phyloP scores from a whole-genome alignment of 306 rosid species.

The Cicer cuneatum region DNA sequence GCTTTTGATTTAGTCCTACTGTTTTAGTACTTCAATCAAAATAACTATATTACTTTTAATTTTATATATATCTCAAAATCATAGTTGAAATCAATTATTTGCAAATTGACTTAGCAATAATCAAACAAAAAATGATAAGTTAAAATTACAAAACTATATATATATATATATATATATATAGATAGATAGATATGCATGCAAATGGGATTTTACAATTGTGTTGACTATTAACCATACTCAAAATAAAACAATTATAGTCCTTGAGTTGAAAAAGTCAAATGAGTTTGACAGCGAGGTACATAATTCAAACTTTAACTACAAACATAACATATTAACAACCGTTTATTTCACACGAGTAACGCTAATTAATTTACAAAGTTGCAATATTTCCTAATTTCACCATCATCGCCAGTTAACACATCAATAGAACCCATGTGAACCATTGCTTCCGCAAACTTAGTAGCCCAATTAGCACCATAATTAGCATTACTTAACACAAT shows the following conservation, averaged over 20 bases:
- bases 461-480: conserved; percentile 39
- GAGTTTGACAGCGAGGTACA: not conserved
- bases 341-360: not conserved
- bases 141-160: not conserved
- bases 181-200: too few species aligned
- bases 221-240: not conserved
- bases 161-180: too few species aligned
- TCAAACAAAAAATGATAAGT: too few species aligned
- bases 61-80: too few species aligned
- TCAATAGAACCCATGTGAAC: conserved; percentile 48
- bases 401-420: conserved; percentile 42
- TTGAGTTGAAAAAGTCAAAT: not conserved
- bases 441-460: conserved; percentile 44
- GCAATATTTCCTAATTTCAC: conserved; percentile 47
- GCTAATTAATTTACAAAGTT: conserved; percentile 34
- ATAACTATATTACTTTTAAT: too few species aligned
- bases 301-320: not conserved
- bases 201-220: not conserved
- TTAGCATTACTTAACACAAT: conserved; percentile 38
- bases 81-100: too few species aligned
- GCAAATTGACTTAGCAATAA: too few species aligned
- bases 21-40: too few species aligned
- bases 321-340: too few species aligned
- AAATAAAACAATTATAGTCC: not conserved
- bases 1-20: too few species aligned